Evolutionary conservation across 1,284 basidiomycete genomes (phyloP), one percentile per base, ranked within the genome.

Genomic region (Cutaneotrichosporon mucoides): DNA sequence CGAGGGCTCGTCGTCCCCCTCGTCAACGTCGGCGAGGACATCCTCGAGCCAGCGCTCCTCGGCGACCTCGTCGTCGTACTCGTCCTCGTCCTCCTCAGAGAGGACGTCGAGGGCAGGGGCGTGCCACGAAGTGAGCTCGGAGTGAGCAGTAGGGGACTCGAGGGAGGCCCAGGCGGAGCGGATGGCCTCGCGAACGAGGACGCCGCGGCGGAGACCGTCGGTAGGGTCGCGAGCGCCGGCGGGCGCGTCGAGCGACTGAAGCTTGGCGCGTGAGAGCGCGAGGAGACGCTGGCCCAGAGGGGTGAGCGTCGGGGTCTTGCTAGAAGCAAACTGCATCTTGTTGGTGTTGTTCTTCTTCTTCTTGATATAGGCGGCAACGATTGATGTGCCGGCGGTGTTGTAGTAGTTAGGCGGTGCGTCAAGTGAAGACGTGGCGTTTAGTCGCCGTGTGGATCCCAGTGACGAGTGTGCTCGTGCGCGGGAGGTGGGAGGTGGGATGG

Each of bases 31-130:
- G 34, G 66, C 59, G 15, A 75, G 55, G 35, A 74, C 66, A 13
- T 73, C 66, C 53, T 76, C 72, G 47, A 76, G 75, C 73, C 72
- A 75, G 53, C 62, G 64, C 55, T 69, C 66, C 60, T 72, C 61
- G 37, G 51, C 50, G 9, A 45, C 35, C 37, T 63, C 63, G 11
- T 59, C 51, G 6, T 56, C 62, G 45, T 59, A 60, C 55, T 72
- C 69, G 11, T 68, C 69, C 60, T 74, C 74, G 15, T 71, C 72
- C 33, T 73, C 73, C 60, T 76, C 74, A 4, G 67, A 62, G 49
- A 74, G 65, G 16, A 70, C 67, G 51, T 69, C 69, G 42, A 76
- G 66, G 13, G 75, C 69, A 4, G 65, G 49, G 6, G 65, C 56
- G 15, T 59, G 60, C 74, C 73, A 75, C 60, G 73, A 65, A 57